Evolutionary conservation across 2,329 filamentous ascomycete genomes (phyloP), one percentile per base, ranked within the genome.

Genomic region (Didymella lethalis): DNA sequence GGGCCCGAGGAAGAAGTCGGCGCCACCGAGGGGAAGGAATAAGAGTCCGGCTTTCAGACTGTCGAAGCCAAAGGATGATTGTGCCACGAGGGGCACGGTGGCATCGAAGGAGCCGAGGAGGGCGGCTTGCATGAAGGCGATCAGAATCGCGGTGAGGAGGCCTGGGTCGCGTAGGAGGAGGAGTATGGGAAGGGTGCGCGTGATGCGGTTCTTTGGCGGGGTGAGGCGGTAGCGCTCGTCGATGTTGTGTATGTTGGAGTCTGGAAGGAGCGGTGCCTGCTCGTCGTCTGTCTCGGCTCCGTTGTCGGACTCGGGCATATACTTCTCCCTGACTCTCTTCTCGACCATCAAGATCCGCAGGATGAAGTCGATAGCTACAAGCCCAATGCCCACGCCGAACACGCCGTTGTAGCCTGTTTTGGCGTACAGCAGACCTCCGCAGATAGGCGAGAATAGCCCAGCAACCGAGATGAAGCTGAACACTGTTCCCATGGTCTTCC

Each of bases 261-360:
- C 28, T 25, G 62, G 26, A 8, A 75, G 54, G 7, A 74, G 69
- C 7, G 69, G 66, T 1, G 66, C 73, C 23, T 70, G 55, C 53
- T 73, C 71, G 4, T 54, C 61, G 5, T 63, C 68, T 11, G 61
- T 60, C 36, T 55, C 61, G 10, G 25, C 10, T n/a, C 16, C 43
- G 16, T 29, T 57, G 20, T 20, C 31, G 12, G 11, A 43, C 0
- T 31, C 43, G 1, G 36, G 68, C 54, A 53, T 59, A 52, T 84
- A 85, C 59, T 77, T 78, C 8, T 71, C 72, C 0, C 86, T 85
- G 29, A 49, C 52, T 25, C 10, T 44, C 29, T 49, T 55, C 73
- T 90, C 87, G n/a, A 90, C 81, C 51, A 90, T 80, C 5, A 86
- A 69, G 0, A 87, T 65, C 12, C 88, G 82, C 81, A 89, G 83